phyloP scores from a whole-genome alignment of 2,329 filamentous ascomycete species.

The Colletotrichum destructivum region DNA sequence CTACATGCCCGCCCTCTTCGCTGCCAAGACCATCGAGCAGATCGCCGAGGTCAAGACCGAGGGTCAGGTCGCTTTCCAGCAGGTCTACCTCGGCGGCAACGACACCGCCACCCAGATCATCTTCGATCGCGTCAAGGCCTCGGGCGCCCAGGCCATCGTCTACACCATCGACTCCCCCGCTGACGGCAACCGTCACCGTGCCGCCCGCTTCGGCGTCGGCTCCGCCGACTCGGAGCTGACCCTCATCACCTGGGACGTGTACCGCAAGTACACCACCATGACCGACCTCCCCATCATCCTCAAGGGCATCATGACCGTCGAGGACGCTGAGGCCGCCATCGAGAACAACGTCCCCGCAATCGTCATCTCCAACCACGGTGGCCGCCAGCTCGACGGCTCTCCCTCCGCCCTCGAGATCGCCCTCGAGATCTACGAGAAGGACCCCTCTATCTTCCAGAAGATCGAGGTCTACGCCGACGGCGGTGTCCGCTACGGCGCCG shows the following conservation, averaged over 20 bases:
- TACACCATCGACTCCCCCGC: constrained; percentile 59
- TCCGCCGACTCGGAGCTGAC: constrained; percentile 49
- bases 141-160: constrained; percentile 55
- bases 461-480: constrained; percentile 59
- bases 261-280: constrained; percentile 53
- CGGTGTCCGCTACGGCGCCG: constrained; percentile 60
- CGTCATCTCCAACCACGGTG: constrained; percentile 61
- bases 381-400: constrained; percentile 58
- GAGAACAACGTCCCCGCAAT: constrained; percentile 53
- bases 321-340: constrained; percentile 54
- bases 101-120: constrained; percentile 51
- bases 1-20: constrained; percentile 61
- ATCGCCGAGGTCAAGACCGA: constrained; percentile 55
- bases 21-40: constrained; percentile 53
- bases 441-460: constrained; percentile 56
- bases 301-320: constrained; percentile 57
- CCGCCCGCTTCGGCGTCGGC: constrained; percentile 55
- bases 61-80: constrained; percentile 57
- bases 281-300: constrained; percentile 57
- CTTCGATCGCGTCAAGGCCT: constrained; percentile 50
- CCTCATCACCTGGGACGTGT: constrained; percentile 53
- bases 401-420: constrained; percentile 57
- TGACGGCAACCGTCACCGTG: constrained; percentile 57
- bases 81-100: constrained; percentile 53
- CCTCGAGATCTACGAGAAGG: constrained; percentile 56